Base-by-base conservation (phyloP, 176 grass and related monocot species). In the Carex cristatella region DNA sequence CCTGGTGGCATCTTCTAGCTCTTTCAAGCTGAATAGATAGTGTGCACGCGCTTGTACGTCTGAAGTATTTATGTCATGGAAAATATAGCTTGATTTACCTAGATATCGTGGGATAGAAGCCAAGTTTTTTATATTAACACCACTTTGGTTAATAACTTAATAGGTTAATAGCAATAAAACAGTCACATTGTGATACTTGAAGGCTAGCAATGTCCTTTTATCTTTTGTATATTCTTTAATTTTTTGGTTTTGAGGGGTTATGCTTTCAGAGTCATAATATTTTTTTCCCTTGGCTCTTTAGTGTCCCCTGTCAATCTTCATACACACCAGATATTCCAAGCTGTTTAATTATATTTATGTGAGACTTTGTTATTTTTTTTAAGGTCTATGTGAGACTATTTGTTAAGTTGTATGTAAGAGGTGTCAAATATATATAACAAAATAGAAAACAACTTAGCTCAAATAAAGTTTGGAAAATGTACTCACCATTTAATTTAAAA, bases 11-110 rank as follows among this genome's bases (percentile, higher is more conserved):
- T 82, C 91, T 83, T 92, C 84, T 11, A 94, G 91, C 58, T 94
- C 92, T 90, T 92, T 90, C 81, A 94, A 85, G 44, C 84, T 92
- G 83, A 92, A 92, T 69, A 89, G 89, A 81, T 94, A 94, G 2
- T 94, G 92, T 67, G 88, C 78, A 49, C 92, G 69, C 38, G 92
- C 61, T 83, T 92, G 90, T 82, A 88, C 76, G 28, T 90, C 90
- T 0, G 81, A 92, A 83, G 83, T 76, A 86, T 79, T 76, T 5
- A 86, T 79, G 49, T 89, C 84, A 86, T 71, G n/a, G 27, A 40
- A 79, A 81, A 69, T 86, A 81, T 69, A 72, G 69, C 77, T 33
- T 69, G 85, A 59, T 79, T 42, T 86, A 61, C 84, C 72, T 86
- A 69, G 28, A 86, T 80, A 49, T 65, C 32, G 23, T 79, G 33